Evolutionary conservation across 441 rosid species (phyloP).

Genomic region (Erodium chrysanthum): DNA sequence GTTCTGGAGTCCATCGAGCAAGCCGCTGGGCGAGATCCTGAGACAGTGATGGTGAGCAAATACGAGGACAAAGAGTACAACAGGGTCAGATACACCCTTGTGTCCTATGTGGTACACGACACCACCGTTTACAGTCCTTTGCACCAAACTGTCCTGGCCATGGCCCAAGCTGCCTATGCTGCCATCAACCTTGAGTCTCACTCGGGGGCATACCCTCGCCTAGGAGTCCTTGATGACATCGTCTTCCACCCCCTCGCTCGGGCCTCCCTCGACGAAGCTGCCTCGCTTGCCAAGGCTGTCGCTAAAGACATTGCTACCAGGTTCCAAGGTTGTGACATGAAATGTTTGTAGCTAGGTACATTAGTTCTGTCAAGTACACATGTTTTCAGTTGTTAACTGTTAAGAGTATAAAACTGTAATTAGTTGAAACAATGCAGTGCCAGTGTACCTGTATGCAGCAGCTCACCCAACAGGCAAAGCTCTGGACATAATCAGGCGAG

Average conservation of each 20-base stretch:
- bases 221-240: constrained; percentile 55
- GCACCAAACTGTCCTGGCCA: constrained; percentile 40
- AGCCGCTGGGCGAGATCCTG: constrained; percentile 32
- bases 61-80: constrained; percentile 49
- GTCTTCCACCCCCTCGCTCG: constrained; percentile 45
- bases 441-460: constrained; percentile 44
- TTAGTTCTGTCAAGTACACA: too few species aligned
- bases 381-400: too few species aligned
- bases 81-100: constrained; percentile 41
- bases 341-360: too few species aligned
- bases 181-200: constrained; percentile 43
- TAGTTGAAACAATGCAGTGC: constrained; percentile 40
- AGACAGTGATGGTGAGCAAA: constrained; percentile 37
- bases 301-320: constrained; percentile 45
- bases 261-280: constrained; percentile 48
- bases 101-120: constrained; percentile 42
- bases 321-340: constrained; percentile 36
- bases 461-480: constrained; percentile 54
- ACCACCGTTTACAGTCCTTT: constrained; percentile 42
- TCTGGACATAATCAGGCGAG: constrained; percentile 45
- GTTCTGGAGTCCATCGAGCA: constrained; percentile 40
- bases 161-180: constrained; percentile 45
- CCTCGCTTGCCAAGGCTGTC: constrained; percentile 47
- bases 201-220: constrained; percentile 47
- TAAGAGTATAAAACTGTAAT: too few species aligned